Base-by-base conservation (phyloP, 257 asterid species). In the Asclepias syriaca region DNA sequence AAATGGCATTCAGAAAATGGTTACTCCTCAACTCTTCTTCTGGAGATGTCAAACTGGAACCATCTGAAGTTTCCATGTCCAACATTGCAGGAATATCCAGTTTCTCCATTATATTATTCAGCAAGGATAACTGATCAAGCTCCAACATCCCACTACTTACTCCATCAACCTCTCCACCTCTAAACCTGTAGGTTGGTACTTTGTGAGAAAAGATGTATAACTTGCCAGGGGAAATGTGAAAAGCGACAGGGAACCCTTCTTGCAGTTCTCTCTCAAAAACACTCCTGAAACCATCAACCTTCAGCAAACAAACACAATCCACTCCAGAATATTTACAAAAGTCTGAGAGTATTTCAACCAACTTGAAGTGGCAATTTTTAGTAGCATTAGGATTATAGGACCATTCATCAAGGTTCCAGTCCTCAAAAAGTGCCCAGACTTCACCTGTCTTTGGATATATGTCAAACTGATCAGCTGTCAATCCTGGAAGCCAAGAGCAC, bases 381-480 rank as follows among this genome's bases (percentile, higher is more conserved):
- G 8, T 51, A 55, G 45, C 68, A 51, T 64, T 65, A 9, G 64
- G 71, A 63, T 69, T 54, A 6, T 19, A 39, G 4, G 75, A 69
- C 79, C 79, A 75, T 27, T 24, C 65, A 8, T 75, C 75, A 11
- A 63, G 46, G 45, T 51, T 16, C 78, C 74, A 75, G 32, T 71
- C 80, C 19, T 71, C 72, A 55, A 71, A 71, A 46, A 77, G 46
- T 12, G 77, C 80, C 80, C 80, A 77, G 67, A 77, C 77, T 61
- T 77, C 80, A 59, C 80, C 77, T 45, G 34, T 65, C 76, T 67
- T 56, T 45, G 80, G 80, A 50, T 77, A 57, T 5, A 77, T 56
- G 24, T 61, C 61, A 29, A 75, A 60, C 71, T 75, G 74, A 54
- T 53, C 75, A 7, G 2, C 16, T 49, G 71, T 50, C 66, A 61